Base-by-base conservation (phyloP, 768 basidiomycete species). In the Lentinula detonsa region DNA sequence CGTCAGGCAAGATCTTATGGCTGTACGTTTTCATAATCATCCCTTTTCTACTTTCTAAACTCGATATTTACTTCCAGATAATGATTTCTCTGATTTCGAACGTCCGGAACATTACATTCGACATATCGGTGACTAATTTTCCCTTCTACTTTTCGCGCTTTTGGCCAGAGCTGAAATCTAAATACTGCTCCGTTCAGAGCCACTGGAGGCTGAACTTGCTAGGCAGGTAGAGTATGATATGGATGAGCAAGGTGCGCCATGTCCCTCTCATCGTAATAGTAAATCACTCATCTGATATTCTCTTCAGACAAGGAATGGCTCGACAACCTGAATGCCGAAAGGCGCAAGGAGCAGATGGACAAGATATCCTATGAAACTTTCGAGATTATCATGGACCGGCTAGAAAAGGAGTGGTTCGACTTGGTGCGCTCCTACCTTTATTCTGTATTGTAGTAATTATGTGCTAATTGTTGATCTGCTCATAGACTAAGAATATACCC, bases 361-460 rank as follows among this genome's bases (percentile, higher is more conserved):
- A 76, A 73, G 11, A 84, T 98, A 49, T 75, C 89, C 0, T 90
- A 88, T 69, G 96, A 98, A 70, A 78, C 85, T 1, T 98, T 99
- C 62, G 97, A 98, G 75, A 87, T 98, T 61, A 83, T 98, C 64
- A 95, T 99, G 91, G 97, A 99, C 74, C 85, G 93, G 61, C 72
- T 99, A 65, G 97, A 99, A 79, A 99, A 99, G 77, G 97, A 98
- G 71, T 99, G 95, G 92, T 99, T 98, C 68, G 91, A 95, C 69
- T 73, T 99, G 74, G 95, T 96, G 84, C 72, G 37, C 55, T 68
- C 6, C 58, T 54, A 40, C n/a, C 46, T 61, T 50, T 52, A 60
- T 51, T 42, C 35, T 56, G 40, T 37, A 40, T 23, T 65, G 13
- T 28, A 39, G 10, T 43, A 33, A 18, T 28, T 3, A 28, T 28